Percentiles rank a stretch among this genome's conserved stretches.
phyloP scores from a whole-genome alignment of 2,329 filamentous ascomycete species.

The Ceratocystis huliohia region DNA sequence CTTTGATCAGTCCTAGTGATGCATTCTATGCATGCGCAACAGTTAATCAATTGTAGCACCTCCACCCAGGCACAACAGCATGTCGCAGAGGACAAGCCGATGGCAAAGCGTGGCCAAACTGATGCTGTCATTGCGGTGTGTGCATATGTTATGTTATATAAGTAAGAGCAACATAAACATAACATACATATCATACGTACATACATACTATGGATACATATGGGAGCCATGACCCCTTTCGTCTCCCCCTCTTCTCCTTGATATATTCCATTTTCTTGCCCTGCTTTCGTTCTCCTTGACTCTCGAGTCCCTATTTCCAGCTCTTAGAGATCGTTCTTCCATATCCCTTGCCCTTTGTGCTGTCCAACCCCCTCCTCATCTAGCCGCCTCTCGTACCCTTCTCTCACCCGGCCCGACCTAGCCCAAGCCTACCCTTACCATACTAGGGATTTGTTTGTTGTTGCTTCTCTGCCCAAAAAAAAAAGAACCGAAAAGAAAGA shows the following conservation, averaged over 20 bases:
- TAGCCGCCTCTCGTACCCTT: background rate
- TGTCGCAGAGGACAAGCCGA: background rate
- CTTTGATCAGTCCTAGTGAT: background rate
- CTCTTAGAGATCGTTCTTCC: background rate
- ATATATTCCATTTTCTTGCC: too few species aligned
- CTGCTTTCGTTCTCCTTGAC: too few species aligned
- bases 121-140: background rate
- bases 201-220: background rate
- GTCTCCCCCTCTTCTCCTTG: too few species aligned
- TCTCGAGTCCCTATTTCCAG: too few species aligned
- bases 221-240: too few species aligned
- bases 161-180: background rate
- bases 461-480: background rate
- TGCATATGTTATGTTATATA: background rate
- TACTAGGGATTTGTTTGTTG: background rate
- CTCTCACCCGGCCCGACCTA: background rate
- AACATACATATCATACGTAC: background rate
- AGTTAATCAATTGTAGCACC: background rate
- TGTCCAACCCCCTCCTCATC: background rate
- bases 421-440: background rate
- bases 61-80: background rate
- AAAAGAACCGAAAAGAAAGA: conserved; percentile 9
- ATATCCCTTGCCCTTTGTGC: background rate
- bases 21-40: background rate
- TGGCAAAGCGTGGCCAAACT: too few species aligned